Base-by-base conservation (phyloP, 345 rosid species). In the Dipteronia sinensis region DNA sequence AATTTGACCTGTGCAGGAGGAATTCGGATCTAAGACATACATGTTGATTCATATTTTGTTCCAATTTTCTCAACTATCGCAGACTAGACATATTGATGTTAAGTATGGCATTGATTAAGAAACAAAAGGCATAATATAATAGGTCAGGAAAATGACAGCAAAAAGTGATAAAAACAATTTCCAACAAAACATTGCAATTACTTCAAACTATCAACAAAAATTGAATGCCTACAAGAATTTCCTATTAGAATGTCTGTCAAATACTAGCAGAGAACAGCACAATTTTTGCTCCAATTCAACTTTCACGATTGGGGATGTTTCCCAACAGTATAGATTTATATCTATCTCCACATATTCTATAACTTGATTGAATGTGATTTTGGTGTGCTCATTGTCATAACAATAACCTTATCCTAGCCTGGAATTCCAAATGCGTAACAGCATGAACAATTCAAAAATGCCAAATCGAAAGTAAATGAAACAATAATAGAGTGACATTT, bases 1-100 rank as follows among this genome's bases (percentile, higher is more conserved):
- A 85, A 73, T 83, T 78, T 83, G 92, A 80, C 86, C 97, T 93
- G 87, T 56, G 47, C 68, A 82, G 55, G 20, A 55, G 42, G 51
- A 34, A 69, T 62, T 71, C 23, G 17, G 44, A 22, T 20, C 42
- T 53, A 38, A 51, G 63, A 55, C 7, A 51, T 20, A 63, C 17
- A 31, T 11, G 67, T 51, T 42, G n/a, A 64, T 31, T 49, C 1
- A 15, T 73, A 44, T 59, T 19, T 20, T 11, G 13, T 59, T 59
- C 12, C 64, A 59, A 59, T 22, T 59, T 56, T 59, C 12, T 59
- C 64, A 59, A n/a, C 7, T 22, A 2, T 20, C 22, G 20, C 4
- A 4, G 10, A 59, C 10, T 2, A 59, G 64, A 59, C 10, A 59
- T n/a, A 56, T n/a, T 59, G 27, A 59, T 53, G 17, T 8, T 22